phyloP scores from a whole-genome alignment of 768 basidiomycete genomes.

The Boletus huronensis region DNA sequence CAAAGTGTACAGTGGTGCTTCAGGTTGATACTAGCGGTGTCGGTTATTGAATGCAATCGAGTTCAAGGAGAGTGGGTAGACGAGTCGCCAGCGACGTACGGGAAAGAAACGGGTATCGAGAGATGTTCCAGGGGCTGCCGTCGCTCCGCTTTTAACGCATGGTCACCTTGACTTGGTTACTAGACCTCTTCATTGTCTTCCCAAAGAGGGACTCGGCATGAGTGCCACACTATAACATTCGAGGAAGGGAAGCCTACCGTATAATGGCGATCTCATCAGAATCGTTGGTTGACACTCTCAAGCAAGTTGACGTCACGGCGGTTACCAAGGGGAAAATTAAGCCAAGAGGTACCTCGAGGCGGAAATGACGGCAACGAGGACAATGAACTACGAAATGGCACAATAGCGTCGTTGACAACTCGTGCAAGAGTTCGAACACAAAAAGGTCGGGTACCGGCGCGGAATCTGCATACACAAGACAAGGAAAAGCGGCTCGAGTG shows the following conservation, averaged over 20 bases:
- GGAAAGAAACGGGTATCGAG: constrained; percentile 4
- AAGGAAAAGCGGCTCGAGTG: neutral
- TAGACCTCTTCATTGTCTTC: constrained; percentile 10
- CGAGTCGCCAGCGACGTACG: constrained; percentile 20
- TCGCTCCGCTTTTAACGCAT: neutral
- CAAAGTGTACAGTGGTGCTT: neutral
- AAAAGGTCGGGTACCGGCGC: no score
- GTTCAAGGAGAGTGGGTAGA: constrained; percentile 5
- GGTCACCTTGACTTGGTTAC: no score
- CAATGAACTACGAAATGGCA: neutral
- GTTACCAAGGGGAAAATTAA: neutral
- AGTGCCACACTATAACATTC: neutral
- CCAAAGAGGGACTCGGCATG: constrained; percentile 10
- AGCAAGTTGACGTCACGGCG: no score
- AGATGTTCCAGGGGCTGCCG: neutral
- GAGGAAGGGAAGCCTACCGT: neutral
- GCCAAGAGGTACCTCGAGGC: constrained; percentile 2
- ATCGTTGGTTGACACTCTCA: neutral
- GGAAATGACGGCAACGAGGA: constrained; percentile 1
- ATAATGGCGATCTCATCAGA: neutral
- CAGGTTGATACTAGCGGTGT: neutral
- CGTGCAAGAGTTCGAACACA: neutral
- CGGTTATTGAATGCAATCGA: neutral
- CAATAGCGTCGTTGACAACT: neutral
- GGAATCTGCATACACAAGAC: neutral